Base-by-base conservation (phyloP, 306 rosid species). In the Biancaea sappan region DNA sequence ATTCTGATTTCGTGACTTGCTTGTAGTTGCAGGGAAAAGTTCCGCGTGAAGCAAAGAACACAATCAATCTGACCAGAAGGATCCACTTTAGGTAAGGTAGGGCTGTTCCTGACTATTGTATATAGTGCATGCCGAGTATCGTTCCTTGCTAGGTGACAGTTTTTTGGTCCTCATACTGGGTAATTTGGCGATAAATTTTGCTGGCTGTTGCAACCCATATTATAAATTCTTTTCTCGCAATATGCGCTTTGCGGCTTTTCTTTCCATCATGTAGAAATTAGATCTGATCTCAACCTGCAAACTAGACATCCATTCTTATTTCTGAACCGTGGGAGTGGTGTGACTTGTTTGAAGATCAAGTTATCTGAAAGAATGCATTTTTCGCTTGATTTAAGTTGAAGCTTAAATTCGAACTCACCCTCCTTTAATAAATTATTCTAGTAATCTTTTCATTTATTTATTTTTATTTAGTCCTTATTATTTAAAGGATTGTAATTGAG, bases 21-120 rank as follows among this genome's bases (percentile, higher is more conserved):
- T 22, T 76, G 50, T 74, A 57, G 58, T 46, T 74, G 54, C 87
- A 89, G 92, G 88, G 71, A 64, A 81, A 79, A 78, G 58, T 32
- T 34, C 34, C 1, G 48, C 43, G 21, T 37, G 69, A 68, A 22
- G 63, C 24, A 41, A 66, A 68, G 59, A 74, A 61, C 11, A 47
- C 51, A 25, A 78, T 21, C 63, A 79, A 58, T 21, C 71, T 62
- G 28, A 29, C 66, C 37, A 77, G 40, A 51, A 79, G 86, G 77
- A 77, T 69, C 57, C 79, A 75, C 80, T 64, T 77, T 64, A 80
- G 90, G 19, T 83, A 79, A 82, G 44, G 68, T 31, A 41, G 41
- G 66, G 44, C 73, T 66, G 48, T 38, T 38, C 29, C 24, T 1
- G 31, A 25, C 24, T 59, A 28, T 60, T 73, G 78, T 87, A 80